Conservation (phyloP, 106 monocot genomes). For the Ottelia alismoides region DNA sequence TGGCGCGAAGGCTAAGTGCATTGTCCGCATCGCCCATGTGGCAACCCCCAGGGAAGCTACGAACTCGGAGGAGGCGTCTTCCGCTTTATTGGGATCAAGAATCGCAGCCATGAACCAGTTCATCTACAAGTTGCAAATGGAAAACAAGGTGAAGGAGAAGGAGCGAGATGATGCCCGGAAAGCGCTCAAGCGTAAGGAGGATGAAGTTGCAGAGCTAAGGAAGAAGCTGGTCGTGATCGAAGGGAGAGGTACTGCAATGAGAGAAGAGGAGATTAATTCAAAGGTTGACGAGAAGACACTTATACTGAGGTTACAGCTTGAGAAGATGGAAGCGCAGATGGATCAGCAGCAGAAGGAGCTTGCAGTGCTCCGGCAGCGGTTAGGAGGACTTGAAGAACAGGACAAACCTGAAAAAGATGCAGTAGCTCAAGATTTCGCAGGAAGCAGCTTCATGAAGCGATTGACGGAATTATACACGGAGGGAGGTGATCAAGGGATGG, state of each 20-base stretch:
- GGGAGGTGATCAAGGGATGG: constrained; percentile 51
- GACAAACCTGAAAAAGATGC: not conserved
- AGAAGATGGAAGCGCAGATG: constrained; percentile 65
- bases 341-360: constrained; percentile 55
- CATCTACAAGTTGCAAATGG: constrained; percentile 74
- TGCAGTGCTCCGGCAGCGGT: constrained; percentile 17
- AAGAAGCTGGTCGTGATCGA: constrained; percentile 35
- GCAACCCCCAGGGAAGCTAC: constrained; percentile 45
- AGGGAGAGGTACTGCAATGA: constrained; percentile 14
- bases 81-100: constrained; percentile 36
- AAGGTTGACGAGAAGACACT: constrained; percentile 42
- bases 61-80: constrained; percentile 18
- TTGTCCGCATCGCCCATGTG: constrained; percentile 71
- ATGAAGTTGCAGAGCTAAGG: constrained; percentile 31
- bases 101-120: constrained; percentile 92
- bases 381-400: constrained; percentile 34
- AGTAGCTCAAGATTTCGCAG: constrained; percentile 12
- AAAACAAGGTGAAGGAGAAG: constrained; percentile 64
- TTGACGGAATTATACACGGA: constrained; percentile 36
- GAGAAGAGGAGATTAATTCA: constrained; percentile 49
- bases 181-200: constrained; percentile 49
- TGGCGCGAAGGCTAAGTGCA: constrained; percentile 97
- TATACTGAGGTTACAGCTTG: constrained; percentile 26
- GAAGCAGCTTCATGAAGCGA: constrained; percentile 29
- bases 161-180: constrained; percentile 47